Evolutionary conservation across 768 basidiomycete species (phyloP), one percentile per base, ranked within the genome.

Genomic region (Leucocoprinus sp.): DNA sequence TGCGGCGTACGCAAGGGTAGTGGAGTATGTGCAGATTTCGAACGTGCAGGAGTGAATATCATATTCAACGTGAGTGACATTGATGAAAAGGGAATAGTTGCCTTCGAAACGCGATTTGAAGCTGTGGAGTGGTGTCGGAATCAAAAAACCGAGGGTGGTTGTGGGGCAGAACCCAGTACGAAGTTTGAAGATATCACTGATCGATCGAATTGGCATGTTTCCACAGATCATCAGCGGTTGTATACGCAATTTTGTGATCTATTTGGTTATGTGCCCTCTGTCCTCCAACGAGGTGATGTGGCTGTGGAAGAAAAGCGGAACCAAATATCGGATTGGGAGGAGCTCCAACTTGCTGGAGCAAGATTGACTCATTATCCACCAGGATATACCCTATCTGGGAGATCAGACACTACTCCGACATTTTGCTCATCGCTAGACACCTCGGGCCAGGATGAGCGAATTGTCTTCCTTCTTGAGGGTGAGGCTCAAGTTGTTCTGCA

Each of bases 41-140:
- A 43, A 15, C 42, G 42, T 35, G 42, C 42, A 2, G 33, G 42
- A 8, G 42, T 43, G n/a, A 43, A 27, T 18, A n/a, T 43, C 3
- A 5, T 35, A n/a, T 43, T 43, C 14, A 34, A 17, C 9, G 42
- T 4, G 22, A 24, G 26, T 9, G 22, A 43, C 15, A 17, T n/a
- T 8, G 15, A 43, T 5, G 42, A 43, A 18, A 36, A 35, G 2
- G 42, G 42, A 3, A 34, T 43, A 12, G 17, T 43, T 5, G 1
- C 33, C 11, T 43, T 43, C 26, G 18, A 22, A 17, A 43, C 33
- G 12, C 42, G 42, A 12, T 0, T 17, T 7, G 42, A 43, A 15
- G 42, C 42, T 8, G 33, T 35, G 5, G 34, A 26, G 11, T 43
- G 42, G 42, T 43, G 42, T 24, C 42, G 22, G 12, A 9, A 9